A percentile compares a stretch with the other conserved stretches of the same genome.
These are phyloP conservation scores for Cyberlindnera suaveolens DNA, from an alignment of 805 yeast genomes.

Conservation along the genomic window DNA sequence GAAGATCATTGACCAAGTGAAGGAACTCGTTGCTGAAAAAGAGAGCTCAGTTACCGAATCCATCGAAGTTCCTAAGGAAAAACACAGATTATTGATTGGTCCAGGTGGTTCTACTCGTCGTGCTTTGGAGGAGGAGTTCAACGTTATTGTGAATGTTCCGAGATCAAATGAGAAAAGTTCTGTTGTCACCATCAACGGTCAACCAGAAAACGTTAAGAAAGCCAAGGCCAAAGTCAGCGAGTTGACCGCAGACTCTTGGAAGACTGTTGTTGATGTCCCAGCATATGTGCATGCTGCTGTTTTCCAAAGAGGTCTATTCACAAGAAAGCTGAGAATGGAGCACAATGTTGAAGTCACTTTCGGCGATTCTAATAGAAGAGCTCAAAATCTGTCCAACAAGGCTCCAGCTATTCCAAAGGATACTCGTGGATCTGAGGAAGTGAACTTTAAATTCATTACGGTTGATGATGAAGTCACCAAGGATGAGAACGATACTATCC, in stretches of 20 bases:
- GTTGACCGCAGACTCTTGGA: constrained; percentile 53
- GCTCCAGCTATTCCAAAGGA: constrained; percentile 42
- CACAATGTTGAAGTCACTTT: constrained; percentile 53
- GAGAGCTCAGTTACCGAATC: constrained; percentile 53
- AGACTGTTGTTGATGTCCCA: constrained; percentile 51
- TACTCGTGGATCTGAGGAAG: constrained; percentile 36
- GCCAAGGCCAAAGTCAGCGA: constrained; percentile 58
- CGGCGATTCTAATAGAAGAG: constrained; percentile 44
- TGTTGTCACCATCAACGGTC: constrained; percentile 52
- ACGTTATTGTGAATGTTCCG: constrained; percentile 64
- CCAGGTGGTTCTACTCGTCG: constrained; percentile 73
- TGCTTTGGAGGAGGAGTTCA: constrained; percentile 61
- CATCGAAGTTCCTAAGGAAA: constrained; percentile 58
- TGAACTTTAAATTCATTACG: constrained; percentile 39
- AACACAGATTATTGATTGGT: constrained; percentile 75
- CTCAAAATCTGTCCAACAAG: constrained; percentile 41
- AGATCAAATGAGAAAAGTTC: constrained; percentile 43
- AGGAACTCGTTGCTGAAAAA: constrained; percentile 54
- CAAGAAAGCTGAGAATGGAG: constrained; percentile 46
- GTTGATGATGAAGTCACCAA: constrained; percentile 27
- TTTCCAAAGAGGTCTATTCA: constrained; percentile 60
- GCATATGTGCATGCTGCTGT: constrained; percentile 50
- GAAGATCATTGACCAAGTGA: constrained; percentile 55
- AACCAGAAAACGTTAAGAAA: constrained; percentile 55
- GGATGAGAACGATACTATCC: constrained; percentile 33